Evolutionary conservation across 2,329 filamentous ascomycete genomes (phyloP).

Genomic region (Fusarium caatingaense): DNA sequence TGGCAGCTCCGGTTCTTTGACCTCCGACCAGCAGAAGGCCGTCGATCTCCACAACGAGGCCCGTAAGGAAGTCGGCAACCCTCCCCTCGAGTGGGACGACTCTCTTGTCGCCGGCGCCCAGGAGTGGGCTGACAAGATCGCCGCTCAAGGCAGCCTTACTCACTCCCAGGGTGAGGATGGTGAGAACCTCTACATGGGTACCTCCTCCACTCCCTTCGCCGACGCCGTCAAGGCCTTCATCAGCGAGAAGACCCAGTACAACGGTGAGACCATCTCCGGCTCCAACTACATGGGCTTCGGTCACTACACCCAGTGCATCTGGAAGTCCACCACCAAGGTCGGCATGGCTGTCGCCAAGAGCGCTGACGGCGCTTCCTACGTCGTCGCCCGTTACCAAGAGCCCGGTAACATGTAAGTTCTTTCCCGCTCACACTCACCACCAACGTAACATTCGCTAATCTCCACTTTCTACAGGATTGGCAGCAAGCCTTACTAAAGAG

Average conservation of each 20-base stretch:
- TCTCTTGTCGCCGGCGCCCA: slow-evolving; percentile 40
- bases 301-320: slow-evolving; percentile 45
- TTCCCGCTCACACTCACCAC: no score
- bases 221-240: slow-evolving; percentile 40
- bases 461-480: slow-evolving; percentile 30
- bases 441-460: slow-evolving; percentile 23
- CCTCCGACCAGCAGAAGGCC: slow-evolving; percentile 38
- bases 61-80: slow-evolving; percentile 38
- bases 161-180: slow-evolving; percentile 39
- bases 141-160: slow-evolving; percentile 28
- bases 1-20: slow-evolving; percentile 23
- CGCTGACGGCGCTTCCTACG: slow-evolving; percentile 33
- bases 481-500: slow-evolving; percentile 36
- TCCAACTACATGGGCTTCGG: slow-evolving; percentile 41
- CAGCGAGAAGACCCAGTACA: slow-evolving; percentile 41
- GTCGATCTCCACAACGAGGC: slow-evolving; percentile 45
- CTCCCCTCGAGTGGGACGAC: slow-evolving; percentile 37
- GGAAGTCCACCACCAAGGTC: slow-evolving; percentile 44
- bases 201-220: slow-evolving; percentile 24
- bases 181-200: slow-evolving; percentile 45
- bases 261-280: slow-evolving; percentile 33
- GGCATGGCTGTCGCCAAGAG: slow-evolving; percentile 38
- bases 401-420: slow-evolving; percentile 45
- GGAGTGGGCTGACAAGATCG: slow-evolving; percentile 41
- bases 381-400: slow-evolving; percentile 42